Percentiles rank a stretch among this genome's conserved stretches.
Evolutionary conservation across 495 filamentous ascomycete species (phyloP).

Genomic region (Xylaria curta): DNA sequence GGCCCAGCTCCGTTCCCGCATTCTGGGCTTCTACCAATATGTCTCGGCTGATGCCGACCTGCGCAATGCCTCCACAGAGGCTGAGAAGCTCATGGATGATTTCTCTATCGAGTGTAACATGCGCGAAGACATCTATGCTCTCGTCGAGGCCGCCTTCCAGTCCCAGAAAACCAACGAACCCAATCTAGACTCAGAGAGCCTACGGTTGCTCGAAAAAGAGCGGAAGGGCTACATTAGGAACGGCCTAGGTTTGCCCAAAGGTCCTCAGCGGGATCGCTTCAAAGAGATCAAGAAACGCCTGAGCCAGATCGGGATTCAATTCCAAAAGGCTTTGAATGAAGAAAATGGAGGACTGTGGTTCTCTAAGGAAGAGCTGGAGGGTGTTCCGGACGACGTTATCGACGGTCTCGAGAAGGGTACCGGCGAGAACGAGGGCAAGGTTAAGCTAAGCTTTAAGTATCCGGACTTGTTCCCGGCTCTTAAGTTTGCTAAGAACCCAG

Average conservation of each 20-base stretch:
- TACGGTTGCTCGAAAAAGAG: constrained; percentile 62
- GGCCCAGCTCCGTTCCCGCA: constrained; percentile 62
- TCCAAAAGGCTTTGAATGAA: constrained; percentile 67
- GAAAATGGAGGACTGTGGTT: constrained; percentile 68
- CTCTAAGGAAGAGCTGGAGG: constrained; percentile 62
- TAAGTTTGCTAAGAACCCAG: constrained; percentile 63
- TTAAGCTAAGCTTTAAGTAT: constrained; percentile 67
- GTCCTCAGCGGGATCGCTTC: constrained; percentile 63
- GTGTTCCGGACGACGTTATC: constrained; percentile 63
- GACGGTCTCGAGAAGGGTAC: constrained; percentile 71
- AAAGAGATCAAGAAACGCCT: constrained; percentile 70
- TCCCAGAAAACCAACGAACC: constrained; percentile 50
- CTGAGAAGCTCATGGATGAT: constrained; percentile 66
- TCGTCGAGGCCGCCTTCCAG: constrained; percentile 61
- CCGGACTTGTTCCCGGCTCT: constrained; percentile 66
- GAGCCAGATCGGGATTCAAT: constrained; percentile 61
- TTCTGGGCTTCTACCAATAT: constrained; percentile 80
- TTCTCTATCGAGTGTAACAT: constrained; percentile 65
- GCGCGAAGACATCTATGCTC: constrained; percentile 66
- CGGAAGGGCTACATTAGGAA: constrained; percentile 64
- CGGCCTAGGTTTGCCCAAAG: constrained; percentile 60
- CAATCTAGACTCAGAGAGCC: constrained; percentile 55
- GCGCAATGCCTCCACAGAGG: constrained; percentile 66
- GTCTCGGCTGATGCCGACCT: constrained; percentile 73
- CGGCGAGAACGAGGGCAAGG: constrained; percentile 68